phyloP scores from a whole-genome alignment of 805 yeast species.

The Danielia reshetovae region DNA sequence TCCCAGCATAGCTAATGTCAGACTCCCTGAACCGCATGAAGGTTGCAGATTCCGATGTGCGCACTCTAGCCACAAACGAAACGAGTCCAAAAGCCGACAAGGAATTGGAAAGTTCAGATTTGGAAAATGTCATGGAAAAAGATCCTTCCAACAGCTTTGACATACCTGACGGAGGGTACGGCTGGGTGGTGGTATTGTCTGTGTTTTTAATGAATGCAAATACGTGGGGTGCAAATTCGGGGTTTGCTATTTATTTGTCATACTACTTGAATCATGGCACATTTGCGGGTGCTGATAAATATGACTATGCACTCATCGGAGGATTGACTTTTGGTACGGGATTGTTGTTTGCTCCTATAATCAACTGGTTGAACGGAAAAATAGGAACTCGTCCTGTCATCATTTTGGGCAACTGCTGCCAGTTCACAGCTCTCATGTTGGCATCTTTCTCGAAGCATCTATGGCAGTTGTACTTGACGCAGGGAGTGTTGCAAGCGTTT shows the following conservation, averaged over 20 bases:
- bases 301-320: slow-evolving; percentile 64
- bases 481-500: slow-evolving; percentile 60
- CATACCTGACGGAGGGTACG: slow-evolving; percentile 57
- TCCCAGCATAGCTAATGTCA: too few relatives aligned
- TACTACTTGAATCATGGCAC: slow-evolving; percentile 46
- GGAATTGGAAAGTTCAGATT: neutral
- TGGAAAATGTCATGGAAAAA: neutral
- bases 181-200: slow-evolving; percentile 59
- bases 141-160: slow-evolving; percentile 2
- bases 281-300: slow-evolving; percentile 51
- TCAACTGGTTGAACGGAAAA: slow-evolving; percentile 46
- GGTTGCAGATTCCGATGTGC: too few relatives aligned
- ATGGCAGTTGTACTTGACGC: slow-evolving; percentile 68
- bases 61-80: too few relatives aligned
- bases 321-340: slow-evolving; percentile 63
- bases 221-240: slow-evolving; percentile 74
- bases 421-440: slow-evolving; percentile 52
- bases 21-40: too few relatives aligned
- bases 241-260: slow-evolving; percentile 61
- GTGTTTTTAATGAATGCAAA: slow-evolving; percentile 49
- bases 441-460: slow-evolving; percentile 56
- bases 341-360: slow-evolving; percentile 54
- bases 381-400: slow-evolving; percentile 45
- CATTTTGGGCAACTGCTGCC: slow-evolving; percentile 45
- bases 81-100: neutral